Evolutionary conservation across 306 rosid genomes (phyloP).

Genomic region (Neltuma alba): DNA sequence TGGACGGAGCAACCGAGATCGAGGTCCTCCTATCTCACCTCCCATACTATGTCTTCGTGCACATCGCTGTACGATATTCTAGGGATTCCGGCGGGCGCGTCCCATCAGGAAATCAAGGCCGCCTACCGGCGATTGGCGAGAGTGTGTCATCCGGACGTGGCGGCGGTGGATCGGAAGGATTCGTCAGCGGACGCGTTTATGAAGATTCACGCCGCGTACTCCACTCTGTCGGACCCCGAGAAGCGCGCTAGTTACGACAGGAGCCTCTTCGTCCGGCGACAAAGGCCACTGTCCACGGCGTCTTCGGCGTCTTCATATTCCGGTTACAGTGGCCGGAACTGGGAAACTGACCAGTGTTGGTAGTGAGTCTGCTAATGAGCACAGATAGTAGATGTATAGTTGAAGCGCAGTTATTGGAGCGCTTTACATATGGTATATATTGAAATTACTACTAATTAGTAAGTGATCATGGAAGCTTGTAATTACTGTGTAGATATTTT

Average conservation of each 20-base stretch:
- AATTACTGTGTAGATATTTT: slow-evolving; percentile 18
- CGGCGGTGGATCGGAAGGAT: slow-evolving; percentile 53
- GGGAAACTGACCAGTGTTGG: slow-evolving; percentile 99
- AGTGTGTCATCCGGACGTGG: slow-evolving; percentile 87
- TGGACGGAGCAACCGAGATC: slow-evolving; percentile 39
- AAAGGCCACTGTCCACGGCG: slow-evolving; percentile 53
- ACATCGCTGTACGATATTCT: slow-evolving; percentile 73
- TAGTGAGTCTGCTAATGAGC: slow-evolving; percentile 42
- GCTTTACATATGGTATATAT: slow-evolving; percentile 13
- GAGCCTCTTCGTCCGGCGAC: slow-evolving; percentile 48
- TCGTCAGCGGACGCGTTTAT: slow-evolving; percentile 77
- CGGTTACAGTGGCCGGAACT: slow-evolving; percentile 68
- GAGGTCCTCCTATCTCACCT: slow-evolving; percentile 44
- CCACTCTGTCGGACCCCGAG: slow-evolving; percentile 80
- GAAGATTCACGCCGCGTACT: slow-evolving; percentile 81
- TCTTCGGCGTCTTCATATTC: slow-evolving; percentile 53
- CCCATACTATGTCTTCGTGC: slow-evolving; percentile 37
- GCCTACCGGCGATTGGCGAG: slow-evolving; percentile 87
- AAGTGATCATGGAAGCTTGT: background rate
- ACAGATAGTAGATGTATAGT: background rate
- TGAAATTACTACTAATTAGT: slow-evolving; percentile 20
- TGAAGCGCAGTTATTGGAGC: slow-evolving; percentile 36
- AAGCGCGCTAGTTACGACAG: slow-evolving; percentile 88
- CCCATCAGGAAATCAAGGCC: slow-evolving; percentile 74
- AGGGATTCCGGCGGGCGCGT: slow-evolving; percentile 70